Conservation (phyloP, 2,329 filamentous ascomycete genomes). For the Sporothrix humicola region DNA sequence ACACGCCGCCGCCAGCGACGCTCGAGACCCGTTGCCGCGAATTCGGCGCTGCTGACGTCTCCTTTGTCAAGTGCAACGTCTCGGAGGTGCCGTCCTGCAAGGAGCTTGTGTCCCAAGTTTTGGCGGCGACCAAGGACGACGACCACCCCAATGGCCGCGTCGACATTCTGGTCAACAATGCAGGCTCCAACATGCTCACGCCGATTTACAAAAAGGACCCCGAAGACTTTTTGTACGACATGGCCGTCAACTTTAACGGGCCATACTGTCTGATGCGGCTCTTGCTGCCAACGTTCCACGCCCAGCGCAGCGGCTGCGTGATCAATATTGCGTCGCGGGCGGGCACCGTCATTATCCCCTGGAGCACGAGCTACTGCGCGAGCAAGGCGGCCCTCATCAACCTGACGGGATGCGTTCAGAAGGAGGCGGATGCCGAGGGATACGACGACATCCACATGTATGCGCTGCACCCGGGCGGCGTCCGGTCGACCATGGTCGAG, state of each 20-base stretch:
- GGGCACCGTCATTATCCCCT: constrained; percentile 40
- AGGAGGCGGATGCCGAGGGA: constrained; percentile 43
- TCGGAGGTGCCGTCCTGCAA: neutral
- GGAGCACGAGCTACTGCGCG: constrained; percentile 44
- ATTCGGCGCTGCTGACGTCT: neutral
- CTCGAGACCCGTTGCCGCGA: neutral
- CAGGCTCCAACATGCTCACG: constrained; percentile 42
- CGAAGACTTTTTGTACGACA: constrained; percentile 39
- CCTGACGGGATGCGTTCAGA: constrained; percentile 43
- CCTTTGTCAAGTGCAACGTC: constrained; percentile 13
- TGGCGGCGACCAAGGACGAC: constrained; percentile 5
- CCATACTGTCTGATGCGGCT: constrained; percentile 44
- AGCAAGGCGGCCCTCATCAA: constrained; percentile 46
- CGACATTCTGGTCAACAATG: constrained; percentile 41
- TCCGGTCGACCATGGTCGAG: constrained; percentile 43
- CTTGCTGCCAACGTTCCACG: constrained; percentile 40
- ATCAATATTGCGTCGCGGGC: constrained; percentile 45
- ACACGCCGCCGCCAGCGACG: constrained; percentile 38
- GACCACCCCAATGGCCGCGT: neutral
- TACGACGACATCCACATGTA: constrained; percentile 43
- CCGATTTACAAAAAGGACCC: constrained; percentile 43
- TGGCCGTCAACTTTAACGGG: constrained; percentile 39
- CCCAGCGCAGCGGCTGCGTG: constrained; percentile 41
- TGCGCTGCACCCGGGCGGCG: constrained; percentile 44
- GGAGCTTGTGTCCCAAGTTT: neutral